Evolutionary conservation across 176 grass and related monocot genomes (phyloP).

Genomic region (Miscanthus lutarioriparius): DNA sequence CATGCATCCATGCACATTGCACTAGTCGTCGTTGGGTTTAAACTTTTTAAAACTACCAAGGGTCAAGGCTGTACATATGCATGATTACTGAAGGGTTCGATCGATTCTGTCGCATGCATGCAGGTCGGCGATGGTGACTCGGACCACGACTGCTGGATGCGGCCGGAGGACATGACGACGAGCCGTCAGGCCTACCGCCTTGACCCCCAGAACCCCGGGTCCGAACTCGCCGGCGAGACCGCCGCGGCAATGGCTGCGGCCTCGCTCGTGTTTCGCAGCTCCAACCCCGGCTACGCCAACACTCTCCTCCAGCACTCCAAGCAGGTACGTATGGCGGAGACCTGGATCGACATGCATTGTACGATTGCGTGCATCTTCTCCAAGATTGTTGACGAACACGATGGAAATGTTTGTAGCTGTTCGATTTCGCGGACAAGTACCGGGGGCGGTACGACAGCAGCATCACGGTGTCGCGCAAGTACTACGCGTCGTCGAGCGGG

Average conservation of each 20-base stretch:
- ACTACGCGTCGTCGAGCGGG: constrained; percentile 68
- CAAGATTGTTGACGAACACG: too few relatives aligned
- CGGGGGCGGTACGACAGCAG: constrained; percentile 83
- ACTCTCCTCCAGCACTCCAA: constrained; percentile 67
- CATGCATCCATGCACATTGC: not conserved
- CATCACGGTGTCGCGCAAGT: constrained; percentile 58
- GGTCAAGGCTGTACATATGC: too few relatives aligned
- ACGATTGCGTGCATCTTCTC: too few relatives aligned
- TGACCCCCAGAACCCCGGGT: constrained; percentile 66
- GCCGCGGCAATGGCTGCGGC: constrained; percentile 86
- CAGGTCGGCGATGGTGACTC: constrained; percentile 88
- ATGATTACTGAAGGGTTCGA: too few relatives aligned
- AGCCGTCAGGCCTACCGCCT: constrained; percentile 78
- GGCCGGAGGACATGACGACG: constrained; percentile 97
- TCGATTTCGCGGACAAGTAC: constrained; percentile 86
- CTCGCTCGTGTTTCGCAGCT: constrained; percentile 66
- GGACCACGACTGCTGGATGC: constrained; percentile 85
- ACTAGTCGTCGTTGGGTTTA: not conserved
- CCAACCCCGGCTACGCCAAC: constrained; percentile 61
- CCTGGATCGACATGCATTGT: too few relatives aligned
- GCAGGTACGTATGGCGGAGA: constrained; percentile 40
- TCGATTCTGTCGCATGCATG: not conserved
- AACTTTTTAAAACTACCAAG: too few relatives aligned
- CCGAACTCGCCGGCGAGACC: constrained; percentile 85
- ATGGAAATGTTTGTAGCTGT: constrained; percentile 37